Evolutionary conservation across 1,284 basidiomycete species (phyloP), one percentile per base, ranked within the genome.

Genomic region (Phlebopus sp.): DNA sequence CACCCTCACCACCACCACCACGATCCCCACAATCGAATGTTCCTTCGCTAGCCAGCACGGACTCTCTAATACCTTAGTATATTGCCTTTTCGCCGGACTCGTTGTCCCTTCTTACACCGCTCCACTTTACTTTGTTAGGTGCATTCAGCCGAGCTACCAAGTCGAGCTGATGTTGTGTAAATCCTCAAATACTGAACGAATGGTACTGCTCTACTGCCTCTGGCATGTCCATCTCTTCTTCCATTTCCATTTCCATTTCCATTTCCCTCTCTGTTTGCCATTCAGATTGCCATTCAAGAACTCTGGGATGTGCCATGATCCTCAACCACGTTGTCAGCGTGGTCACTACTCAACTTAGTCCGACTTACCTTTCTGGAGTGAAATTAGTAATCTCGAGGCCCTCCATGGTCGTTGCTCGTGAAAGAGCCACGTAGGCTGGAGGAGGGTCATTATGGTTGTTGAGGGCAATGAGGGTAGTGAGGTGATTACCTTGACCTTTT

Each of bases 401-500:
- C 30, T 95, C 87, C 59, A 97, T 74, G 11, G 78, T 82, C 0
- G 92, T 97, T 5, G 95, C 95, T 31, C 95, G 86, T 6, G 92
- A 95, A 14, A 97, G 77, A 0, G 94, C 95, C 36, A 97, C 94
- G 63, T 97, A 97, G 2, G 90, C 92, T 82, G 55, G 14, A 73
- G 67, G 69, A 38, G 27, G 7, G 42, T 29, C 19, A 30, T 25
- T 50, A 38, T 49, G 42, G 21, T 10, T 42, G 1, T 10, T 23
- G 5, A 13, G 32, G 27, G 44, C n/a, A 30, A 31, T 31, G 37
- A 21, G 51, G 17, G 21, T 6, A 4, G 29, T 45, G 21, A 42
- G 14, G 32, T 13, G 17, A 8, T 51, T 44, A 81, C 82, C 81
- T 76, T 86, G 83, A 15, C 91, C 92, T 57, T 86, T 90, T 66